Evolutionary conservation across 108 stramenopile species (phyloP).

Genomic region (Cyclotella choctawhatcheeana): DNA sequence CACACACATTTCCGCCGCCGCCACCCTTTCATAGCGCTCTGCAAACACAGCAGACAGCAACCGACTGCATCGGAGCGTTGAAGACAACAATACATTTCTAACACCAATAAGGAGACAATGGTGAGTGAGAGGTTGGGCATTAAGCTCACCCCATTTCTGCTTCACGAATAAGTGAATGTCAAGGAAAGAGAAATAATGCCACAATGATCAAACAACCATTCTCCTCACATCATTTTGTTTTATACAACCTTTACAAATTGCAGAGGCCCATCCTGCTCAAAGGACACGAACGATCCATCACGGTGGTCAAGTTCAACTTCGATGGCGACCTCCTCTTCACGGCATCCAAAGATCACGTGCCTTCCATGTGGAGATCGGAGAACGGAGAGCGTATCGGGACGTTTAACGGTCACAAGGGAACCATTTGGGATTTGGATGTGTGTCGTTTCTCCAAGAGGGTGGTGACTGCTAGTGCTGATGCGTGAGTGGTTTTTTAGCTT

Average conservation of each 20-base stretch:
- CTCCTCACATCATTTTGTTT: too few relatives aligned
- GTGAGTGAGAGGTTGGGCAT: background rate
- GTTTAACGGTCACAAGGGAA: slow-evolving; percentile 96
- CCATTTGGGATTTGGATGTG: slow-evolving; percentile 96
- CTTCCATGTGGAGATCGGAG: slow-evolving; percentile 93
- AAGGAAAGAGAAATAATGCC: background rate
- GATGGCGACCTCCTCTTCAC: slow-evolving; percentile 98
- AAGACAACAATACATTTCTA: too few relatives aligned
- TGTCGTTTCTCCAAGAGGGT: slow-evolving; percentile 81
- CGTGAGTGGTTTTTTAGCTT: slow-evolving; percentile 48
- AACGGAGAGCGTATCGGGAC: slow-evolving; percentile 97
- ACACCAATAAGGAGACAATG: too few relatives aligned
- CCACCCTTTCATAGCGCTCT: too few relatives aligned
- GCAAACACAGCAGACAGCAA: too few relatives aligned
- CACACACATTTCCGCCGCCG: too few relatives aligned
- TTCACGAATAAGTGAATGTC: too few relatives aligned
- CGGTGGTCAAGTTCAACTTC: slow-evolving; percentile 95
- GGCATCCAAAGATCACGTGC: slow-evolving; percentile 91
- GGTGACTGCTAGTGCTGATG: slow-evolving; percentile 87
- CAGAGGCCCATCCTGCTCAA: slow-evolving; percentile 96
- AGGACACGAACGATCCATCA: slow-evolving; percentile 99
- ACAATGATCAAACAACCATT: background rate
- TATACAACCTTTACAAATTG: too few relatives aligned
- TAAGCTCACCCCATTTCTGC: too few relatives aligned
- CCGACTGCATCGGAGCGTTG: background rate